Conservation (phyloP, 1,139 yeast species). For the Taphrina sp. region DNA sequence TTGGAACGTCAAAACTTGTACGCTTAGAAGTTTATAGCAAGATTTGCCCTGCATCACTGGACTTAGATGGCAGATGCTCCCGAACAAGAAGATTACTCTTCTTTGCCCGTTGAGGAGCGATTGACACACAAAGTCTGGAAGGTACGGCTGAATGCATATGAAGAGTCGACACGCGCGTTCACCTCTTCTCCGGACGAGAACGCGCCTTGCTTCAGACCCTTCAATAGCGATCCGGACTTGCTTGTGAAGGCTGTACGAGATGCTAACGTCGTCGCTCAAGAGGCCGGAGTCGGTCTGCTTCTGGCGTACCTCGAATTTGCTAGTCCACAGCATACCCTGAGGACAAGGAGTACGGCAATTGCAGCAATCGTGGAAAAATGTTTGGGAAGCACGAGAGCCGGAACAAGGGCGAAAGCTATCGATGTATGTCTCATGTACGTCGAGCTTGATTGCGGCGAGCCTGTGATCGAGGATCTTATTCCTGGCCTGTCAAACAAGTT, state of each 20-base stretch:
- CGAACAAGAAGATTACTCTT: slow-evolving; percentile 54
- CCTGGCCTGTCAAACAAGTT: slow-evolving; percentile 62
- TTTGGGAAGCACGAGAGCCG: slow-evolving; percentile 68
- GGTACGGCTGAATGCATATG: slow-evolving; percentile 77
- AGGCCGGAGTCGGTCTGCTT: slow-evolving; percentile 65
- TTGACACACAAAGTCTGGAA: slow-evolving; percentile 83
- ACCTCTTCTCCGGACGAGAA: slow-evolving; percentile 55
- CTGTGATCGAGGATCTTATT: slow-evolving; percentile 64
- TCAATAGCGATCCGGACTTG: slow-evolving; percentile 53
- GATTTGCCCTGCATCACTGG: too few species aligned
- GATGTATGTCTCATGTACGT: slow-evolving; percentile 63
- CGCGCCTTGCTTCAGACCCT: slow-evolving; percentile 56
- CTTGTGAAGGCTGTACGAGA: slow-evolving; percentile 65
- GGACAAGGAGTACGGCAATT: slow-evolving; percentile 33
- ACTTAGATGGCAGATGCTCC: slow-evolving; percentile 30
- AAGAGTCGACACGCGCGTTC: slow-evolving; percentile 59
- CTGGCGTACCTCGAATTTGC: slow-evolving; percentile 61
- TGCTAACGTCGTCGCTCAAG: slow-evolving; percentile 89
- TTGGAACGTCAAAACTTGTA: too few species aligned
- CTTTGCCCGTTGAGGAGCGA: slow-evolving; percentile 65
- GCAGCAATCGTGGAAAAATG: slow-evolving; percentile 59
- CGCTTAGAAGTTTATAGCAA: too few species aligned
- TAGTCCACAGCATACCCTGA: slow-evolving; percentile 49
- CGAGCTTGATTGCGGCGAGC: slow-evolving; percentile 65
- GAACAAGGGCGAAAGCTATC: slow-evolving; percentile 64